Base-by-base conservation (phyloP, 805 yeast genomes). In the Vanderwaltozyma polyspora region DNA sequence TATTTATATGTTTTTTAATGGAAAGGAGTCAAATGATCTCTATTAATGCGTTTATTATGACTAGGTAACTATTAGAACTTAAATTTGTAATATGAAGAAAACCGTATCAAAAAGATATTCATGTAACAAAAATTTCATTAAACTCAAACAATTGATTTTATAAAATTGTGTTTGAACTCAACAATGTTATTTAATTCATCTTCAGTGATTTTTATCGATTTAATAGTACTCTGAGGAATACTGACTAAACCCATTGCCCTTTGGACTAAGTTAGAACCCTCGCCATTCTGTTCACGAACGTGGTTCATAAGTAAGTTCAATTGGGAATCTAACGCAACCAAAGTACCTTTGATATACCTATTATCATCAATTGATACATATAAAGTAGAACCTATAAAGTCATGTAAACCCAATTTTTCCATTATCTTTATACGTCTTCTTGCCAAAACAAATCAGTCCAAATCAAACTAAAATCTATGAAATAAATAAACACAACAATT, bases 191-290 rank as follows among this genome's bases (percentile, higher is more conserved):
- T 42, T 10, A 63, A 42, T 18, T 43, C 49, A 2, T 60, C 48
- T 15, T 51, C 48, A 3, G 37, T 30, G 9, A 56, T 33, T 28
- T 42, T 37, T 6, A 56, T 43, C 1, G 49, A 35, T 8, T 36
- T 32, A 3, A 72, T 64, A 4, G 71, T 55, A 1, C 44, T 41
- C 33, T 59, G 54, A 1, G 75, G 76, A 3, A 73, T 63, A 42
- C 77, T 70, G n/a, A 73, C 74, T 8, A 72, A 48, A 0, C 78
- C 79, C 27, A 72, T 44, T 29, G 62, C 62, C 41, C 79, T 56
- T 18, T 18, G 13, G 12, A 39, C 40, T 1, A 32, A 27, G 21
- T 34, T 40, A 3, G 36, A 33, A 3, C 32, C 36, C 14, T 59
- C 63, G 4, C 31, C 31, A 7, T 34, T 35, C 5, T 31, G 39